A percentile compares a stretch with the other conserved stretches of the same genome.
Conservation (phyloP, 2,329 filamentous ascomycete genomes). For the Pseudogymnoascus sp. region DNA sequence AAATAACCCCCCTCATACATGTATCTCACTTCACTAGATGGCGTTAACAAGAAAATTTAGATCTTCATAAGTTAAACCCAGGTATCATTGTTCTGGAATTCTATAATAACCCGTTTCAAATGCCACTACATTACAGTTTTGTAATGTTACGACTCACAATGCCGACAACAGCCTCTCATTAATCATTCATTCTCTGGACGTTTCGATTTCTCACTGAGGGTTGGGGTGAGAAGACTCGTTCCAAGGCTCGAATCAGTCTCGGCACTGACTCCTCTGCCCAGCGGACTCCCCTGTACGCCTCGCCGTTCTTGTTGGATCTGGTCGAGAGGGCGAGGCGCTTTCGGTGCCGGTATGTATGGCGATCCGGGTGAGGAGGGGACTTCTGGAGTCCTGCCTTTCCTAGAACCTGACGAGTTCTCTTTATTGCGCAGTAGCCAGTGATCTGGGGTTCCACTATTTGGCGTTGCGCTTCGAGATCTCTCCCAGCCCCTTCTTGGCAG, state of each 20-base stretch:
- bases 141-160: too few relatives aligned
- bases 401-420: constrained; percentile 12
- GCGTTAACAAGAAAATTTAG: neutral
- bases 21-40: neutral
- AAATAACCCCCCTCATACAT: neutral
- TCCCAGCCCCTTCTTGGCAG: neutral
- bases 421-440: constrained; percentile 12
- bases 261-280: constrained; percentile 21
- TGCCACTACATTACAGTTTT: neutral
- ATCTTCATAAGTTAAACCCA: neutral
- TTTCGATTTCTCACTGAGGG: neutral
- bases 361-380: constrained; percentile 18
- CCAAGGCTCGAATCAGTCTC: constrained; percentile 25
- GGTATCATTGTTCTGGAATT: neutral
- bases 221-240: constrained; percentile 23
- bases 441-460: constrained; percentile 4
- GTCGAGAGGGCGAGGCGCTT: constrained; percentile 19
- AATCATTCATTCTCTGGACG: neutral
- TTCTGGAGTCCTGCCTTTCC: neutral
- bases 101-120: neutral
- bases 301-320: constrained; percentile 16
- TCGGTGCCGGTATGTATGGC: constrained; percentile 20
- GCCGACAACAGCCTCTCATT: neutral
- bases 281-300: constrained; percentile 17
- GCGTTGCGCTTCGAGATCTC: neutral